Conservation (phyloP, 345 rosid genomes). For the Ceriops zippeliana region DNA sequence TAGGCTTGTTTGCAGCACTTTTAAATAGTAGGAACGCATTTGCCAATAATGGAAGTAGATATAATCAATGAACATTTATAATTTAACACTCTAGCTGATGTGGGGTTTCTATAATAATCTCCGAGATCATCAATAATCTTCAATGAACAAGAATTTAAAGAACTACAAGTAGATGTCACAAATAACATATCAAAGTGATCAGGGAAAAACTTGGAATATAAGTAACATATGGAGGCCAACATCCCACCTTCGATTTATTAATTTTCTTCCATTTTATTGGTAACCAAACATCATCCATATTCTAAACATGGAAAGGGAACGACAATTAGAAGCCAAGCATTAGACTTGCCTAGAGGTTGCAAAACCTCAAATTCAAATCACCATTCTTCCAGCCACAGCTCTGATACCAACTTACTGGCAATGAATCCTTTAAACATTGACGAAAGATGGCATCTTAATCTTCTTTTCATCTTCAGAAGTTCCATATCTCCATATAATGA, state of each 20-base stretch:
- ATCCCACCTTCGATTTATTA: constrained; percentile 8
- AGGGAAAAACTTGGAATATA: constrained; percentile 18
- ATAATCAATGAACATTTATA: no score
- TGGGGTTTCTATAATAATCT: no score
- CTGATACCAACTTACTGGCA: neutral
- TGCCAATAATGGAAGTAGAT: no score
- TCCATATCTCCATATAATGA: constrained; percentile 3
- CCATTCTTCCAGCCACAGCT: constrained; percentile 23
- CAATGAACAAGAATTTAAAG: no score
- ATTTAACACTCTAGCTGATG: no score
- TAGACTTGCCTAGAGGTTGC: constrained; percentile 63
- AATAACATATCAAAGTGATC: neutral
- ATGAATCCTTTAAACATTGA: neutral
- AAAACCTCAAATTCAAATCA: constrained; percentile 17
- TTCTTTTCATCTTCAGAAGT: constrained; percentile 18
- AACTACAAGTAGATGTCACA: no score
- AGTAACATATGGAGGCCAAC: neutral
- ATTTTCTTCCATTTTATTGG: constrained; percentile 30
- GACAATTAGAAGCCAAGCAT: constrained; percentile 44
- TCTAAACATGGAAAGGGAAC: no score
- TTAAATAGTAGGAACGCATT: no score
- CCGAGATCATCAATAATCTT: no score
- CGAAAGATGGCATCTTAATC: neutral
- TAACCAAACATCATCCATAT: constrained; percentile 29
- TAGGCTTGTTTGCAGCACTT: no score